Base-by-base conservation (phyloP, 352 stramenopile genomes). In the Globisporangium canariense region DNA sequence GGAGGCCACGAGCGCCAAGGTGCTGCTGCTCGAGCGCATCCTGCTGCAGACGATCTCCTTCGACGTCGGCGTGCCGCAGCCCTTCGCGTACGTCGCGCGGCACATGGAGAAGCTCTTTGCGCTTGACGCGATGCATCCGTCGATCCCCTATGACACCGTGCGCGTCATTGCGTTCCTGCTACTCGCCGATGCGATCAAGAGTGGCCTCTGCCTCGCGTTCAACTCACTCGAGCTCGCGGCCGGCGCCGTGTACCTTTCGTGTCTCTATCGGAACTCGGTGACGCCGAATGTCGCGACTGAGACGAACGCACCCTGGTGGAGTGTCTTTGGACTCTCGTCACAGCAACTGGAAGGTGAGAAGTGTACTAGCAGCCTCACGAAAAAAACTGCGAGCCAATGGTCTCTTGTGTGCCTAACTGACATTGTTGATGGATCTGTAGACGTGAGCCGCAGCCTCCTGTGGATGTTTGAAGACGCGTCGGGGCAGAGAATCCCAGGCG, bases 31-130 rank as follows among this genome's bases (percentile, higher is more conserved):
- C 11, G 83, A 94, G 72, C 67, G 85, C 54, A 76, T 94, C 30
- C 34, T 94, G 56, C 62, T 94, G 57, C 83, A 91, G 53, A 91
- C 83, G 32, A 70, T 94, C 14, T 81, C 76, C 25, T 94, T 92
- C 56, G 78, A 94, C 51, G 69, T 94, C 20, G 73, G 73, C n/a
- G 69, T 83, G 2, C 75, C 85, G 16, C 79, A 92, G 66, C 83
- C 85, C 0, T 90, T 88, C 62, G 70, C 78, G 18, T 88, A 90
- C 52, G 76, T 91, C 9, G 62, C 76, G 25, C 74, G 66, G 4
- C 68, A 69, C 18, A 79, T 93, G 75, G 79, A 89, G 51, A 60
- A 58, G 3, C 30, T 93, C 14, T 86, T 90, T 54, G 68, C 70
- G 10, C 62, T 91, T 16, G 75, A 90, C 16, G 79, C 83, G 2